Base-by-base conservation (phyloP, 1,139 yeast species). In the Yamadazyma dendronema region DNA sequence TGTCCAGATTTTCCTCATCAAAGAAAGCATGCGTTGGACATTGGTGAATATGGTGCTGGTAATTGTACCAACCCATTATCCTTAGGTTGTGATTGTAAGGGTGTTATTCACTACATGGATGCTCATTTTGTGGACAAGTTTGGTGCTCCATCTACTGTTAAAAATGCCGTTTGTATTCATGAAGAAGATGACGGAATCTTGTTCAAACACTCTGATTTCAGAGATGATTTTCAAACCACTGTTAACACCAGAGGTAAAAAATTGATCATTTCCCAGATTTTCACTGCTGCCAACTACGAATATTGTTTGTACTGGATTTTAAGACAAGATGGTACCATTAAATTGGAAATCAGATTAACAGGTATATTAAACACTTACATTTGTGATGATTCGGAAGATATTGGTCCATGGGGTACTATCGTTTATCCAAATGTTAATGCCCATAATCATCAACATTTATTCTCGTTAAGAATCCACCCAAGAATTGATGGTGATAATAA, bases 1-100 rank as follows among this genome's bases (percentile, higher is more conserved):
- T 71, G 73, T 44, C 94, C 94, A 39, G 83, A 79, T 47, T 81
- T 75, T 63, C 90, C 89, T 36, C 90, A 83, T 57, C 89, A 83
- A 56, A 75, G 94, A 67, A 84, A 84, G 60, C 94, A 84, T 52
- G 94, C 94, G 31, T 78, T 84, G 59, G 94, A 84, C 64, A 79
- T 84, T 51, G 94, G 94, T 56, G 94, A 84, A 62, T 84, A 84
- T 58, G 94, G 94, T 65, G 90, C 89, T 47, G 94, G 94, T 52
- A 78, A 79, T 67, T 80, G 84, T 79, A 80, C 94, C 36, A 84
- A 84, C 62, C 86, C 90, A 29, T 71, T 84, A 49, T 66, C 85
- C 16, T 71, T 84, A 40, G 92, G 92, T 25, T 84, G 94, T 59
- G 94, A 84, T 60, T 84, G 94, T 66, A 83, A 84, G 59, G 94